A percentile compares a stretch with the other conserved stretches of the same genome.
These are phyloP conservation scores for Nakataea oryzae DNA, from an alignment of 2,329 filamentous ascomycete genomes.

Conservation along the genomic window DNA sequence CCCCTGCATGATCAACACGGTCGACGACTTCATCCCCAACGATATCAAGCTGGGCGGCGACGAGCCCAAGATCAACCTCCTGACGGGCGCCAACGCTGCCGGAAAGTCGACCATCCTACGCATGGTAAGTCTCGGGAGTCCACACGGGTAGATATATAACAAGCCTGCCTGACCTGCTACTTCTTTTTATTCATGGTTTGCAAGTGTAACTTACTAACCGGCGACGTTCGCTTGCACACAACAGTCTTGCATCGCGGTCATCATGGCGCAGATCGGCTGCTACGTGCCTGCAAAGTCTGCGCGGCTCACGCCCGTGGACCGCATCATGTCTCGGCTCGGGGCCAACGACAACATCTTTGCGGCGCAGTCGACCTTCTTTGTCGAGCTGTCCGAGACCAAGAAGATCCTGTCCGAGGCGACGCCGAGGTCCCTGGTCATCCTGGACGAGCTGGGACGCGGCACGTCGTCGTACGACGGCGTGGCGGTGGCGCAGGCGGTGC, in stretches of 20 bases:
- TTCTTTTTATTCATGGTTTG: too few species aligned
- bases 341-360: slow-evolving; percentile 99
- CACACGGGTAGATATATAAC: background rate
- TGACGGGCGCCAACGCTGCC: slow-evolving; percentile 93
- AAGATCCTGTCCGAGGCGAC: slow-evolving; percentile 95
- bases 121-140: slow-evolving; percentile 53
- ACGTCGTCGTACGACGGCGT: slow-evolving; percentile 95
- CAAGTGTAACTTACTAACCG: slow-evolving; percentile 12
- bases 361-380: slow-evolving; percentile 95
- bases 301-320: slow-evolving; percentile 79
- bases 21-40: slow-evolving; percentile 94
- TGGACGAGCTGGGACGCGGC: slow-evolving; percentile 90
- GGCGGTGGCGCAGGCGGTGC: slow-evolving; percentile 87
- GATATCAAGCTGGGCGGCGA: slow-evolving; percentile 79
- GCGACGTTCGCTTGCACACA: too few species aligned
- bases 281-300: slow-evolving; percentile 79
- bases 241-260: slow-evolving; percentile 86
- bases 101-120: slow-evolving; percentile 93
- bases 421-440: slow-evolving; percentile 85
- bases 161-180: background rate
- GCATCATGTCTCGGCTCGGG: slow-evolving; percentile 96
- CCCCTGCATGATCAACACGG: slow-evolving; percentile 83
- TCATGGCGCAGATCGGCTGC: slow-evolving; percentile 94
- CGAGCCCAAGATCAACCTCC: slow-evolving; percentile 71
- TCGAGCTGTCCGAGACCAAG: slow-evolving; percentile 93